These are phyloP conservation scores for Saccharomycopsis fermentans DNA, from an alignment of 805 yeast species.

Conservation along the genomic window DNA sequence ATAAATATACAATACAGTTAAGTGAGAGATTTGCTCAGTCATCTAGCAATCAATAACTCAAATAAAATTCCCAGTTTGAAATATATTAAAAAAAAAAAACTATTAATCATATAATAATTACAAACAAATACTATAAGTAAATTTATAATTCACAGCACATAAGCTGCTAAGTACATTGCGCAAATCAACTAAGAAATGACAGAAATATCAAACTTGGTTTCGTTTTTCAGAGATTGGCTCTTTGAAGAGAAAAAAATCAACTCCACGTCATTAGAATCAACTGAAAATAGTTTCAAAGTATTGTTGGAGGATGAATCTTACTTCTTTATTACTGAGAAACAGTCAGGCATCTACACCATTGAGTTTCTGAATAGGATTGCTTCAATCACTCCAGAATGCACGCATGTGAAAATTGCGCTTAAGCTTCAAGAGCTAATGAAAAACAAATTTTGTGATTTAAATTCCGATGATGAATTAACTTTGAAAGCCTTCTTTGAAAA, in stretches of 20 bases:
- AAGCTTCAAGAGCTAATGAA: constrained; percentile 1
- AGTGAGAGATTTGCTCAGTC: too few relatives aligned
- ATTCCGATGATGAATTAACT: background rate
- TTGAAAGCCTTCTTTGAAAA: constrained; percentile 3
- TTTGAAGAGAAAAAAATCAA: constrained; percentile 4
- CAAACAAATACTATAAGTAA: too few relatives aligned
- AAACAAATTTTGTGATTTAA: background rate
- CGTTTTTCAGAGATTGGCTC: constrained; percentile 14
- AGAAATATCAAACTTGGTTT: background rate
- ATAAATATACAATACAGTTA: too few relatives aligned
- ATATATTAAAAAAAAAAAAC: too few relatives aligned
- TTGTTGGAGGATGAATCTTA: constrained; percentile 2
- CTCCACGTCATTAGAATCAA: background rate
- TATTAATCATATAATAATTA: too few relatives aligned
- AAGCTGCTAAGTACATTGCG: background rate
- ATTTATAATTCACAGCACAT: too few relatives aligned
- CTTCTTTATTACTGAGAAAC: background rate
- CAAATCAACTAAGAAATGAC: background rate
- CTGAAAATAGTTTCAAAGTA: background rate
- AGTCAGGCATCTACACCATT: background rate
- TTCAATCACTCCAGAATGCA: background rate
- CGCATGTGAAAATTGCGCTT: background rate
- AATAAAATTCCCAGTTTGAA: too few relatives aligned
- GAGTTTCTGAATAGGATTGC: background rate
- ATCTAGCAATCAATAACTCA: too few relatives aligned